These are phyloP conservation scores for Penicillium sclerotigenum DNA, from an alignment of 2,329 filamentous ascomycete species.

Conservation along the genomic window DNA sequence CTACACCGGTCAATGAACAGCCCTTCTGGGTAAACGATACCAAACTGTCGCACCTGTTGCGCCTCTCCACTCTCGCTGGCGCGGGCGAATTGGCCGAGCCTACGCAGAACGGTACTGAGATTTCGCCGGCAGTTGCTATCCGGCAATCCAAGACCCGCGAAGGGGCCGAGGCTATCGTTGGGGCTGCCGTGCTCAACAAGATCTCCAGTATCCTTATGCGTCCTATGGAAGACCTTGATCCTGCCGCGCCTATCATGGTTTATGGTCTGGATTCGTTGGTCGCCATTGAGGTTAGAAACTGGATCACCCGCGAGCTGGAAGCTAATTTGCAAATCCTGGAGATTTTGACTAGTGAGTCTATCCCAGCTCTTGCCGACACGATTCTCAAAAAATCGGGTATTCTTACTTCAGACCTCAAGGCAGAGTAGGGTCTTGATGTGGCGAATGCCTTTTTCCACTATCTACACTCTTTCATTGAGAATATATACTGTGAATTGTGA, in stretches of 20 bases:
- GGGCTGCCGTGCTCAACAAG: constrained; percentile 14
- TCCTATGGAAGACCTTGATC: constrained; percentile 21
- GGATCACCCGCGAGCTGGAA: constrained; percentile 25
- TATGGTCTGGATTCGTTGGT: constrained; percentile 32
- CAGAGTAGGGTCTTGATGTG: constrained; percentile 16
- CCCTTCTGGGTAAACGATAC: constrained; percentile 23
- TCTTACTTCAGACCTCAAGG: constrained; percentile 15
- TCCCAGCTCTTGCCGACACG: constrained; percentile 19
- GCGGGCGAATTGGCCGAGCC: constrained; percentile 6
- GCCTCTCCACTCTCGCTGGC: constrained; percentile 19
- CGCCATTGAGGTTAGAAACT: constrained; percentile 33
- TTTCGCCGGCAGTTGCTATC: constrained; percentile 17
- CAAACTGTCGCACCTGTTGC: constrained; percentile 20
- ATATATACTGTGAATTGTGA: background rate
- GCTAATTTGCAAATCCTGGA: constrained; percentile 28
- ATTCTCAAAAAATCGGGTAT: constrained; percentile 25
- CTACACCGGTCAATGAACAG: constrained; percentile 14
- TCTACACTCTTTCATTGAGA: background rate
- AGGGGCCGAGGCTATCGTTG: constrained; percentile 7
- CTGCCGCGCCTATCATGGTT: constrained; percentile 14
- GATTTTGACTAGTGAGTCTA: constrained; percentile 23
- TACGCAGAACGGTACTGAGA: constrained; percentile 5
- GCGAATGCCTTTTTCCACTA: background rate
- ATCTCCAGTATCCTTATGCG: constrained; percentile 24
- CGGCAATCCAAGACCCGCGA: constrained; percentile 13